These are phyloP conservation scores for Galium porrigens DNA, from an alignment of 305 asterid genomes.

Conservation along the genomic window DNA sequence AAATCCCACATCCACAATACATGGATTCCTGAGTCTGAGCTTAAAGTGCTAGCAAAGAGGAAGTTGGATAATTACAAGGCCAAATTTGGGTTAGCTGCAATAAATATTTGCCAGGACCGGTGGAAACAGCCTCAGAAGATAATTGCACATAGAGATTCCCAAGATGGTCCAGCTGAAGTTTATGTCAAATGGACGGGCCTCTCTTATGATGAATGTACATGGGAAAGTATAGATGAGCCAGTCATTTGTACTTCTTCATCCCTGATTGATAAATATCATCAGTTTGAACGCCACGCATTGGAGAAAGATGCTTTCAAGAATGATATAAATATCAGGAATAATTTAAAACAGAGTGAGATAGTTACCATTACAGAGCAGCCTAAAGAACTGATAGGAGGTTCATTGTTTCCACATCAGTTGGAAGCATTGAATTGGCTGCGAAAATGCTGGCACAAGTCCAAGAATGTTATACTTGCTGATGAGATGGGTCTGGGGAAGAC, in stretches of 20 bases:
- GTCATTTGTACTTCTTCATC: conserved; percentile 42
- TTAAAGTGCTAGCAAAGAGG: conserved; percentile 69
- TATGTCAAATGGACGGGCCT: conserved; percentile 85
- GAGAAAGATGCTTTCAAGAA: conserved; percentile 41
- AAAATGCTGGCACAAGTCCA: conserved; percentile 76
- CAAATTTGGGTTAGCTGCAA: conserved; percentile 60
- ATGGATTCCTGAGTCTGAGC: conserved; percentile 78
- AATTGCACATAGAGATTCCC: conserved; percentile 50
- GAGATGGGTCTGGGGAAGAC: conserved; percentile 99
- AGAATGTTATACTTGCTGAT: conserved; percentile 95
- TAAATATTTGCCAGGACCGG: conserved; percentile 69
- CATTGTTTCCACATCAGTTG: conserved; percentile 87
- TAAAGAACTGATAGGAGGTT: conserved; percentile 68
- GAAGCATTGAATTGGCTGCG: conserved; percentile 99
- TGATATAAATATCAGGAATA: conserved; percentile 25
- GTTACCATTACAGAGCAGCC: conserved; percentile 80
- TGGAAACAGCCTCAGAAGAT: conserved; percentile 90
- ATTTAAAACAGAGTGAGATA: conserved; percentile 38
- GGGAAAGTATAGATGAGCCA: conserved; percentile 83
- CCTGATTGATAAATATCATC: conserved; percentile 55
- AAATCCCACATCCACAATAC: conserved; percentile 78
- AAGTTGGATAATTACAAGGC: conserved; percentile 86
- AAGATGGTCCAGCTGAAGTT: conserved; percentile 54
- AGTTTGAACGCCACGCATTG: conserved; percentile 56
- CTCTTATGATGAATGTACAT: conserved; percentile 89